Evolutionary conservation across 192 early-diverging fungal species (phyloP), one percentile per base, ranked within the genome.

Genomic region (Geosiphon pyriformis): DNA sequence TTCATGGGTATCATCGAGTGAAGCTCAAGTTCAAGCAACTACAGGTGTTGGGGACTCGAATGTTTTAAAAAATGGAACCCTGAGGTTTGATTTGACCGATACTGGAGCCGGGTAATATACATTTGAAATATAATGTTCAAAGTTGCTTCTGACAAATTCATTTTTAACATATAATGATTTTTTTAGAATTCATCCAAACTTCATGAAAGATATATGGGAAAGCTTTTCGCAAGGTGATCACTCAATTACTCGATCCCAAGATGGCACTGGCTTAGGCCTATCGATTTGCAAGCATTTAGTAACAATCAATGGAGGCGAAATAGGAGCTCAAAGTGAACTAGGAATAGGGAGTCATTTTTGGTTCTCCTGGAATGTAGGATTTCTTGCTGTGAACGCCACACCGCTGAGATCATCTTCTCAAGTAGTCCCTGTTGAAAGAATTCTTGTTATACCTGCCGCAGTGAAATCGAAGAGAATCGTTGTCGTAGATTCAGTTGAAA

Each of bases 251-350:
- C 79, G 88, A 59, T 80, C 82, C 56, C 91, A 87, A 70, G 88
- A 87, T 30, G 89, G 90, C 25, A 88, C 88, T 3, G 90, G 91
- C 0, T 77, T 93, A 22, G 90, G 91, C 0, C 78, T 94, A 29
- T 83, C 82, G 32, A 94, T 94, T 42, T 88, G 83, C 34, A 85
- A 87, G 69, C 81, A 85, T 34, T 73, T 94, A 11, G 83, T 85
- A 22, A 80, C 81, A 74, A 79, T 90, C 59, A 81, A 87, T 52
- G 87, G 86, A 6, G 90, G 90, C 6, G 64, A 78, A 30, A 79
- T 92, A 30, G 80, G 80, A 26, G 87, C 90, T 23, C 78, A 85
- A 55, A 83, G 82, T 58, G 78, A 82, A 62, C 70, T 80, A 18
- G 83, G 83, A 4, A 68, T 78, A 52, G 88, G 90, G 25, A 86